These are phyloP conservation scores for Blepharisma stoltei DNA, from an alignment of 73 alveolate genomes.

Conservation along the genomic window DNA sequence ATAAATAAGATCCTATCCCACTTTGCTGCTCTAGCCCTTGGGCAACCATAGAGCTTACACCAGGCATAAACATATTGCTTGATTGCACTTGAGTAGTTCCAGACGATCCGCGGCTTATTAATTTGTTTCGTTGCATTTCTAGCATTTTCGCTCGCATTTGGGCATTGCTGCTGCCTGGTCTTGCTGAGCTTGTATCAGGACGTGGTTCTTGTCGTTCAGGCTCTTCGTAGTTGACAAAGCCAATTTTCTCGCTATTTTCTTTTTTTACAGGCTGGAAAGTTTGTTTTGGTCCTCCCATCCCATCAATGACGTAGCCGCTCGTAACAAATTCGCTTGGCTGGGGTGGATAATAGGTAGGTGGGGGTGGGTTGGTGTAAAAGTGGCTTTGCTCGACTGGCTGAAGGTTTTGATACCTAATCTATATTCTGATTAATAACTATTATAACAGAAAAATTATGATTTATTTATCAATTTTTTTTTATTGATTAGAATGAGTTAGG, in stretches of 20 bases:
- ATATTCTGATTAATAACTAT: too few relatives aligned
- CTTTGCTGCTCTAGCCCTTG: not conserved
- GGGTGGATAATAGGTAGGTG: not conserved
- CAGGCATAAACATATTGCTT: not conserved
- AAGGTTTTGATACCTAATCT: too few relatives aligned
- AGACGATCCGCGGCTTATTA: not conserved
- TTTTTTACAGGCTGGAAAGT: constrained; percentile 26
- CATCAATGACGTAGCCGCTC: too few relatives aligned
- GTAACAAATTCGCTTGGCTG: not conserved
- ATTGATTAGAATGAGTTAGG: too few relatives aligned
- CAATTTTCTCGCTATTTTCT: constrained; percentile 5
- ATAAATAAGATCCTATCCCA: constrained; percentile 4
- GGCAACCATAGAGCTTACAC: not conserved
- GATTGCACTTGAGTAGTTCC: not conserved
- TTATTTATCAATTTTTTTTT: too few relatives aligned
- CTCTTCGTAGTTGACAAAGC: constrained; percentile 1
- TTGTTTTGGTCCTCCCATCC: not conserved
- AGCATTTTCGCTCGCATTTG: constrained; percentile 16
- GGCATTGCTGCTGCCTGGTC: constrained; percentile 21
- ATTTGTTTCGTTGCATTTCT: not conserved
- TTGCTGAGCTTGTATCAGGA: not conserved
- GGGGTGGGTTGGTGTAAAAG: not conserved
- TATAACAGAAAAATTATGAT: too few relatives aligned
- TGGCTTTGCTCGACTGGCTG: not conserved
- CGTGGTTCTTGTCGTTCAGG: not conserved